Evolutionary conservation across 2,329 filamentous ascomycete genomes (phyloP), one percentile per base, ranked within the genome.

Genomic region (Trichoderma arundinaceum): DNA sequence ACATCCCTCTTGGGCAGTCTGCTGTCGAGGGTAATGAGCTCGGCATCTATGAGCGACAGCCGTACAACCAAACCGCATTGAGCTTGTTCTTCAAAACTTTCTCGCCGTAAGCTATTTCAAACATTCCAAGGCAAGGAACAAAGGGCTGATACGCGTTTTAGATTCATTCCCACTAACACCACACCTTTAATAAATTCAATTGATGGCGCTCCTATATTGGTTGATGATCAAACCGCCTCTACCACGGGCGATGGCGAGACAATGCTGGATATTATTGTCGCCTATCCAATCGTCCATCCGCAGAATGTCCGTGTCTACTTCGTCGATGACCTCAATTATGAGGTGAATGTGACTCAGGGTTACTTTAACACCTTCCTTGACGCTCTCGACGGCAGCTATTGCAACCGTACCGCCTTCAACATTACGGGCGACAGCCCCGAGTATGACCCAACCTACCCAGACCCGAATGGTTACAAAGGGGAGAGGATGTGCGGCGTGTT

Each of bases 211-310:
- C 8, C 6, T 15, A 46, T 22, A 13, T n/a, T 58, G n/a, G 17
- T 15, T n/a, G 10, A 58, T 58, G 3, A 46, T 5, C 7, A 35
- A 4, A 46, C 28, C 32, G 3, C 2, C 4, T 7, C 9, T 10
- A 15, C 32, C 4, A 46, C 28, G 7, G 54, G 54, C n/a, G 54
- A 58, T 8, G 28, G 41, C 5, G 35, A 87, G 73, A 81, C 82
- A 1, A 74, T 82, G 49, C 78, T 86, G 6, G 84, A 87, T 68
- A 82, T 84, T 61, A 71, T 81, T 64, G 75, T 81, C 33, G 74
- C 76, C 8, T 81, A 81, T 62, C 80, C 82, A 0, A 74, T 86
- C 61, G 80, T 85, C 68, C 84, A 79, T 72, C 83, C 83, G 1
- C 82, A 85, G 69, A 77, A 76, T 17, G 74, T 80, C 0, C 78